These are phyloP conservation scores for Diaporthe vaccinii DNA, from an alignment of 2,329 filamentous ascomycete species.

Conservation along the genomic window DNA sequence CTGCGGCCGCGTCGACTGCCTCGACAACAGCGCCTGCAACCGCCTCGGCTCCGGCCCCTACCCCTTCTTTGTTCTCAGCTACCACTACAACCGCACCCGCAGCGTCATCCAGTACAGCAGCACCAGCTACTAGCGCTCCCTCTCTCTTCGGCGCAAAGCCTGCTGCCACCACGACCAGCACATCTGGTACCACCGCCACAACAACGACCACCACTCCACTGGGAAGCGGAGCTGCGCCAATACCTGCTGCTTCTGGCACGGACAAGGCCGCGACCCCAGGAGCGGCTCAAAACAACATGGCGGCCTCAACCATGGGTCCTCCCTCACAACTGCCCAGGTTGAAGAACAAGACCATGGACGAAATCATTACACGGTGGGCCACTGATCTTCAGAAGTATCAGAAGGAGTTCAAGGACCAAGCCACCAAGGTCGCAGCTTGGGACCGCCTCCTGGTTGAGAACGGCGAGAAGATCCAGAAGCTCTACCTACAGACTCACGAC, in stretches of 20 bases:
- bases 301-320: constrained; percentile 84
- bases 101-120: constrained; percentile 47
- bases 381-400: constrained; percentile 96
- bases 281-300: constrained; percentile 58
- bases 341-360: constrained; percentile 99
- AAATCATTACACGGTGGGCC: constrained; percentile 97
- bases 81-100: constrained; percentile 41
- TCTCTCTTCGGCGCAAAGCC: constrained; percentile 41
- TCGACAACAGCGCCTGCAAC: constrained; percentile 40
- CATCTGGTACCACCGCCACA: constrained; percentile 43
- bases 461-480: constrained; percentile 91
- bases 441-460: constrained; percentile 94
- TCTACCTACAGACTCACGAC: constrained; percentile 93
- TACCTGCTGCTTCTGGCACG: constrained; percentile 18
- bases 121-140: constrained; percentile 37
- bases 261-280: constrained; percentile 45
- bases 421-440: constrained; percentile 89
- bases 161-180: constrained; percentile 39
- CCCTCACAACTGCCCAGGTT: constrained; percentile 88
- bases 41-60: constrained; percentile 28
- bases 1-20: constrained; percentile 44
- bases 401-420: constrained; percentile 94
- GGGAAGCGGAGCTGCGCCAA: constrained; percentile 25
- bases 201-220: constrained; percentile 6
- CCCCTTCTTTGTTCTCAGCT: constrained; percentile 27